Evolutionary conservation across 768 basidiomycete species (phyloP), one percentile per base, ranked within the genome.

Genomic region (Kwoniella dejecticola): DNA sequence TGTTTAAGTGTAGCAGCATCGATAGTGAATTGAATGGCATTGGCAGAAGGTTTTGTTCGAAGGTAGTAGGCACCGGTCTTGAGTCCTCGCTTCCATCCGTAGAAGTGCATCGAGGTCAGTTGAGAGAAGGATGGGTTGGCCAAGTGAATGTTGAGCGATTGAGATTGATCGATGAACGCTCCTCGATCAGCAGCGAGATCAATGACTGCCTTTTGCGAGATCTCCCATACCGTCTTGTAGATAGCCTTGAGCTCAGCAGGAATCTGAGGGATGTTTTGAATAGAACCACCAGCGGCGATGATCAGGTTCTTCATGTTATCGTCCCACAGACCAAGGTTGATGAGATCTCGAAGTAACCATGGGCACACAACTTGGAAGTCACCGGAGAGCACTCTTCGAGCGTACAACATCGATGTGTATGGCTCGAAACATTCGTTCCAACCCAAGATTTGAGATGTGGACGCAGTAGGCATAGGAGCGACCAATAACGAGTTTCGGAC

Each of bases 171-270:
- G 80, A 98, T 96, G 82, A 88, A 99, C 0, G 96, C 92, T 38
- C 94, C 95, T 63, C 96, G 92, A 78, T 99, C 96, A n/a, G 96
- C 96, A 53, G 96, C 89, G 69, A 99, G 84, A 81, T 99, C 96
- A 60, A 99, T 87, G 66, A 99, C 87, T 77, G 91, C 93, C 89
- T 97, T 98, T 83, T 98, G 95, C 45, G 86, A 88, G 79, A 99
- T 94, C 82, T 99, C 95, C 95, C 95, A 99, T 49, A 97, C 95
- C n/a, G 95, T 99, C 83, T 97, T 97, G 86, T 99, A 99, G 82
- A 99, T 93, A 0, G 90, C 89, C 81, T 96, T 97, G 81, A 94
- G 84, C 67, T 96, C 86, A 60, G 87, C 87, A 1, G 95, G 94
- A 68, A 98, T 91, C 47, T 75, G 85, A 26, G 90, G 88, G 68